phyloP scores from a whole-genome alignment of 78 protist species.

The Creolimax fragrantissima region DNA sequence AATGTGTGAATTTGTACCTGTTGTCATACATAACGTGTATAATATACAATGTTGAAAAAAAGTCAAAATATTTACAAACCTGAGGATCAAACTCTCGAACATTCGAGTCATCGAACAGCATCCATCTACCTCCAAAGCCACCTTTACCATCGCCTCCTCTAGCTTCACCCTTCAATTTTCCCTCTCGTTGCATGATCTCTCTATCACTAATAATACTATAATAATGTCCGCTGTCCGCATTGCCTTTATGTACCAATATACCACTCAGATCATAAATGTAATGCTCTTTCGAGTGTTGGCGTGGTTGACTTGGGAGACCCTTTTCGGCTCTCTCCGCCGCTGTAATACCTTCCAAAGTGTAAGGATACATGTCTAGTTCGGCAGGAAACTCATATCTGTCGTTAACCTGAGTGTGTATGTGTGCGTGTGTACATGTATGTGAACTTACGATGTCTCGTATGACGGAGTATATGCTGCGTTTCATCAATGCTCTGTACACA shows the following conservation, averaged over 20 bases:
- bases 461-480: too few relatives aligned
- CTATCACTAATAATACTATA: slow-evolving; percentile 20
- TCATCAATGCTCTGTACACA: neutral
- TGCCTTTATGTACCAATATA: slow-evolving; percentile 73
- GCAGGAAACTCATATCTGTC: slow-evolving; percentile 46
- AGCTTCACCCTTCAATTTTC: neutral
- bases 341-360: slow-evolving; percentile 31
- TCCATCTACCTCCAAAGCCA: slow-evolving; percentile 27
- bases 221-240: slow-evolving; percentile 75
- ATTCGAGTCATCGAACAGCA: slow-evolving; percentile 50
- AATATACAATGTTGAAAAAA: too few relatives aligned
- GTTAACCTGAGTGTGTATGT: slow-evolving; percentile 14
- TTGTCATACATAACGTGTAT: too few relatives aligned
- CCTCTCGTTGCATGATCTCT: neutral
- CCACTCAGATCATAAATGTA: slow-evolving; percentile 40
- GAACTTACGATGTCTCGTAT: too few relatives aligned
- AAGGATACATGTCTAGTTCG: slow-evolving; percentile 49
- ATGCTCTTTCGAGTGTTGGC: neutral
- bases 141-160: neutral
- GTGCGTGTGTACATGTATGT: neutral
- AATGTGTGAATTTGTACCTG: too few relatives aligned
- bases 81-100: slow-evolving; percentile 36
- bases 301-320: slow-evolving; percentile 28
- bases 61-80: too few relatives aligned
- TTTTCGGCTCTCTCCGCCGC: neutral